phyloP scores from a whole-genome alignment of 2,329 filamentous ascomycete genomes.

The Thelonectria discophora region DNA sequence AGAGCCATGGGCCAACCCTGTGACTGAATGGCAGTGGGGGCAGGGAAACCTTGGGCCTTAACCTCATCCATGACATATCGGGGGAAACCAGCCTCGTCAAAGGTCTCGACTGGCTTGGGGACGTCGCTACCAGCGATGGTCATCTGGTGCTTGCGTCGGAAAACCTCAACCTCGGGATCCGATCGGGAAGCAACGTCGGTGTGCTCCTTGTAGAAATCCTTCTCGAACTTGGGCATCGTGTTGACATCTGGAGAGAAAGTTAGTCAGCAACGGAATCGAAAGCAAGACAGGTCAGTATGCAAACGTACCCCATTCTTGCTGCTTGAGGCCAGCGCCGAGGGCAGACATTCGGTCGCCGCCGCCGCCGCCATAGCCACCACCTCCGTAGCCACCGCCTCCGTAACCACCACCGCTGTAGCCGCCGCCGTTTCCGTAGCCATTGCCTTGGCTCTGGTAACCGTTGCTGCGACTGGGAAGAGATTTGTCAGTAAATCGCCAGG shows the following conservation, averaged over 20 bases:
- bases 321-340: conserved; percentile 86
- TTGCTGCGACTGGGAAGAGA: conserved; percentile 56
- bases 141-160: conserved; percentile 87
- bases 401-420: conserved; percentile 56
- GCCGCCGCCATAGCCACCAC: conserved; percentile 56
- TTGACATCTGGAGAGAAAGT: conserved; percentile 67
- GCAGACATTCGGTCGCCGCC: conserved; percentile 94
- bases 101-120: conserved; percentile 93
- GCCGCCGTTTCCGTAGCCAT: conserved; percentile 41
- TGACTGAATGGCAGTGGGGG: conserved; percentile 94
- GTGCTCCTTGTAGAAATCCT: conserved; percentile 99
- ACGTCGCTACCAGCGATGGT: conserved; percentile 81
- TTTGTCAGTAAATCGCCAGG: conserved; percentile 47
- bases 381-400: conserved; percentile 49
- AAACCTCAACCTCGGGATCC: conserved; percentile 82
- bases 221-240: conserved; percentile 94
- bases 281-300: conserved; percentile 23
- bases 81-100: conserved; percentile 97
- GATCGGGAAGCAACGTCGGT: conserved; percentile 79
- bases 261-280: conserved; percentile 45
- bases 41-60: conserved; percentile 95
- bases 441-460: conserved; percentile 49
- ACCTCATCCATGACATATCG: conserved; percentile 98
- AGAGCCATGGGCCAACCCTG: conserved; percentile 99
- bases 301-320: conserved; percentile 85